Base-by-base conservation (phyloP, 305 asterid genomes). In the Plantago lanceolata region DNA sequence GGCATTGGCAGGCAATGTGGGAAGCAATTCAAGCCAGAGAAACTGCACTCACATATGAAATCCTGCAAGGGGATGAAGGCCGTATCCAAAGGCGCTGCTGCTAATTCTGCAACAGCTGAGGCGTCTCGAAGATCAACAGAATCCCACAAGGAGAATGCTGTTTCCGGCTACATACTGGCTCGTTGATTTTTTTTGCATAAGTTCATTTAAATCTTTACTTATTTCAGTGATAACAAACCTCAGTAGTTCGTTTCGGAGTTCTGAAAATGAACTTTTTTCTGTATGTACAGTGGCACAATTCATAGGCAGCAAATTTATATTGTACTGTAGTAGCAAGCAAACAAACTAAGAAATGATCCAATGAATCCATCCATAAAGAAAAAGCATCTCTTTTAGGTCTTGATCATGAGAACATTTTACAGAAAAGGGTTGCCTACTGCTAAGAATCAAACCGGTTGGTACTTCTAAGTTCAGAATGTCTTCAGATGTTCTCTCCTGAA, bases 1-100 rank as follows among this genome's bases (percentile, higher is more conserved):
- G n/a, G n/a, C n/a, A n/a, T n/a, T 19, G 51, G 74, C 89, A 90
- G 96, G 63, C 95, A 89, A 75, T 89, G 97, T 52, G 86, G 87
- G 69, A 89, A 87, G 82, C 78, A 80, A 50, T 87, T 92, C 81
- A 85, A 84, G 74, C 98, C 97, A 28, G 96, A 89, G 76, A 89
- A 85, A 72, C 75, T 92, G 64, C 91, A 85, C 67, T 68, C 82
- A 1, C 97, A 92, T 68, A 87, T 92, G 96, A 89, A 82, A 71
- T 80, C 90, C 40, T 89, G 98, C 89, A 87, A 80, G 74, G 88
- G 85, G 59, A 75, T 78, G 71, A 83, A 78, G 66, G 77, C 75
- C 19, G 43, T 26, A 26, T 52, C 75, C 63, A 83, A 78, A 57
- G 37, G 20, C 26, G 60, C 69, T 56, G 75, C 68, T 35, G 70